These are phyloP conservation scores for Fusarium begoniae DNA, from an alignment of 2,329 filamentous ascomycete species.

Conservation along the genomic window DNA sequence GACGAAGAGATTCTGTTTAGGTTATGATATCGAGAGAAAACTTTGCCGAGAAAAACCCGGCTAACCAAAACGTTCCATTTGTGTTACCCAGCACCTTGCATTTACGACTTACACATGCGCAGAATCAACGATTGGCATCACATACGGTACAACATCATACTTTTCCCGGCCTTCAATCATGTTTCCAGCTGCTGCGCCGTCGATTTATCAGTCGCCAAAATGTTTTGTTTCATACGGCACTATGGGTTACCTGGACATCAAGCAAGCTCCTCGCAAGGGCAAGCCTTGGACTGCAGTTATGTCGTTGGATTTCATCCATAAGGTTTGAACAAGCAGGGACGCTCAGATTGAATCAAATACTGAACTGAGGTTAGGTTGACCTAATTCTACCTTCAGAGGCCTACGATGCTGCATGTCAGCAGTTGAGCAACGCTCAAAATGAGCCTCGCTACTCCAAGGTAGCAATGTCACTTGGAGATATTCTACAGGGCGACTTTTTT, in stretches of 20 bases:
- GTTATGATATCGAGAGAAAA: constrained; percentile 24
- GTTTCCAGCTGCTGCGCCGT: constrained; percentile 56
- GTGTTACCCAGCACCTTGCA: background rate
- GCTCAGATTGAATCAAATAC: background rate
- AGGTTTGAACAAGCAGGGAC: constrained; percentile 53
- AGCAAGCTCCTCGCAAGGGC: constrained; percentile 75
- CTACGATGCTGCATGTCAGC: constrained; percentile 62
- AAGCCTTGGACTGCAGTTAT: constrained; percentile 79
- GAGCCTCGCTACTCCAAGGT: constrained; percentile 70
- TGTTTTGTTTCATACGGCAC: constrained; percentile 77
- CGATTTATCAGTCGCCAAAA: constrained; percentile 68
- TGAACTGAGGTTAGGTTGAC: constrained; percentile 59
- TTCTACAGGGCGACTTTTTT: constrained; percentile 81
- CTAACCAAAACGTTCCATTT: constrained; percentile 12
- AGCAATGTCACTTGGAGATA: constrained; percentile 74
- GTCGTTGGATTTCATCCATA: constrained; percentile 73
- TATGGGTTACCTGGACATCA: constrained; percentile 75
- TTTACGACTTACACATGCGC: constrained; percentile 14
- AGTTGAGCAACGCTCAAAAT: constrained; percentile 53
- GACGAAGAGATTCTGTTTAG: constrained; percentile 68
- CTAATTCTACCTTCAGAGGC: constrained; percentile 75
- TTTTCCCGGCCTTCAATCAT: constrained; percentile 44
- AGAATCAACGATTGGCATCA: background rate
- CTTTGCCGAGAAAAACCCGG: constrained; percentile 44
- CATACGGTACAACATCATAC: background rate